A percentile compares a stretch with the other conserved stretches of the same genome.
phyloP scores from a whole-genome alignment of 176 grass and related monocot species.

The Carex kokanica region DNA sequence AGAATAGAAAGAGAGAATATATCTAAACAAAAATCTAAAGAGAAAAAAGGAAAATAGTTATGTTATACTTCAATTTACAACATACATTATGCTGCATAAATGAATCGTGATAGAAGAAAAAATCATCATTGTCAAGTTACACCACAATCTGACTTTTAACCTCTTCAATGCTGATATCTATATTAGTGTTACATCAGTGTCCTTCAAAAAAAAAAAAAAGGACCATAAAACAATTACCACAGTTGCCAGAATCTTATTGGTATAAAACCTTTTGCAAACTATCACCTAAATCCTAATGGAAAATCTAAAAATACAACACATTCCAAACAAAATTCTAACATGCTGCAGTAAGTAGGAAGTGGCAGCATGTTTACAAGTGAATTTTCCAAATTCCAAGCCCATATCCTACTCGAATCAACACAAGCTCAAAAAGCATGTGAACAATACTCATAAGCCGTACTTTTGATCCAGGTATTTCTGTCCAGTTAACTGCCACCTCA shows the following conservation, averaged over 20 bases:
- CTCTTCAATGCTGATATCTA: neutral
- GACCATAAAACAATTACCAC: neutral
- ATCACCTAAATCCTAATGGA: neutral
- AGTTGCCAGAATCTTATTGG: neutral
- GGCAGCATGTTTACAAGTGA: slow-evolving; percentile 29
- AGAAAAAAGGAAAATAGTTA: too few relatives aligned
- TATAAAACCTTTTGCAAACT: slow-evolving; percentile 4
- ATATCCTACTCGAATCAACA: slow-evolving; percentile 80
- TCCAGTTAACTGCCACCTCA: slow-evolving; percentile 86
- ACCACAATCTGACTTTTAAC: neutral
- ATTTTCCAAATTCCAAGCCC: slow-evolving; percentile 87
- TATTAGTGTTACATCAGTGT: slow-evolving; percentile 2
- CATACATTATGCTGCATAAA: too few relatives aligned
- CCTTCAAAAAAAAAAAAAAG: neutral
- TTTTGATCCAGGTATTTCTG: slow-evolving; percentile 95
- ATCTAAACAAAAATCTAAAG: too few relatives aligned
- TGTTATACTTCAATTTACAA: neutral
- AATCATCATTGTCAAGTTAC: neutral
- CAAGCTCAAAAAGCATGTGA: slow-evolving; percentile 94
- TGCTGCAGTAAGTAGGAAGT: neutral
- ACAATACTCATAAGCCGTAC: slow-evolving; percentile 71
- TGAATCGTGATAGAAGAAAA: too few relatives aligned
- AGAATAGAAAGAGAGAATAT: too few relatives aligned
- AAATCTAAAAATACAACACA: slow-evolving; percentile 7
- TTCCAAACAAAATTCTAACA: neutral